Conservation (phyloP, 1,139 yeast species). For the Schizosaccharomyces versatilis region DNA sequence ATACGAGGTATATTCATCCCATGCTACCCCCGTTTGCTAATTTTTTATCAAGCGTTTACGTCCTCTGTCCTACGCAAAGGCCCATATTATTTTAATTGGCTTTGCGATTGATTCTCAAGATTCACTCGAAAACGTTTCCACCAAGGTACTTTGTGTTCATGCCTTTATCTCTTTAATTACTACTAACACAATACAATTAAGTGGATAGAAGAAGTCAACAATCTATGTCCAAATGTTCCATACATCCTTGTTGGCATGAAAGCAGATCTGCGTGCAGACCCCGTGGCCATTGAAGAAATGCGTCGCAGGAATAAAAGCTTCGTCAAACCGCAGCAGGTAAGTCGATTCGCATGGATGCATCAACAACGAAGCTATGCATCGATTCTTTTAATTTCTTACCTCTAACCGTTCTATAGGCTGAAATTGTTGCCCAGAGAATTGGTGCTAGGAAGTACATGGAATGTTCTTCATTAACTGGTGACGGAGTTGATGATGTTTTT, state of each 20-base stretch:
- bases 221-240: constrained; percentile 66
- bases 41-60: constrained; percentile 25
- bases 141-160: constrained; percentile 15
- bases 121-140: constrained; percentile 38
- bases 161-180: not conserved
- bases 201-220: constrained; percentile 61
- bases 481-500: constrained; percentile 16
- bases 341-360: not conserved
- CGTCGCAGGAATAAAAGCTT: constrained; percentile 57
- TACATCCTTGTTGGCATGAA: constrained; percentile 75
- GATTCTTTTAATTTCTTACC: not conserved
- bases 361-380: not conserved
- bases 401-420: constrained; percentile 26
- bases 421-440: constrained; percentile 61
- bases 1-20: constrained; percentile 24
- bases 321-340: constrained; percentile 20
- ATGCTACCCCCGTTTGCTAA: not conserved
- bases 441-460: constrained; percentile 75
- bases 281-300: constrained; percentile 50
- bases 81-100: constrained; percentile 47
- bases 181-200: not conserved
- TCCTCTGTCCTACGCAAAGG: constrained; percentile 45
- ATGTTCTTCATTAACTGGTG: constrained; percentile 78
- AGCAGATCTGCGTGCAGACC: constrained; percentile 70
- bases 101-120: constrained; percentile 46